These are phyloP conservation scores for Mariannaea elegans DNA, from an alignment of 2,329 filamentous ascomycete species.

Conservation along the genomic window DNA sequence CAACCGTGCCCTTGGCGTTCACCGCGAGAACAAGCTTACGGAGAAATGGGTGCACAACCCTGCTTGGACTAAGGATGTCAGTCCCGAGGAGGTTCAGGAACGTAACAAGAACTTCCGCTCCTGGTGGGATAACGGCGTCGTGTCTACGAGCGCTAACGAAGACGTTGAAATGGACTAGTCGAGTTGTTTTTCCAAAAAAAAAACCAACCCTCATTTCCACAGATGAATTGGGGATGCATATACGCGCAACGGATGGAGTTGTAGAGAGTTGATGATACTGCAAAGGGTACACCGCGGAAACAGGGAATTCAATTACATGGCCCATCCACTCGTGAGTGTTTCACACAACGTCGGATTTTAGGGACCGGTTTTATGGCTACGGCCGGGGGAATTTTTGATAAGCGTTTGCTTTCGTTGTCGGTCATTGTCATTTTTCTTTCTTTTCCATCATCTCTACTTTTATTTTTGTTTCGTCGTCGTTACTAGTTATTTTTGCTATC, in stretches of 20 bases:
- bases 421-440: constrained; percentile 21
- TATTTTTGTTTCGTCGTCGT: constrained; percentile 25
- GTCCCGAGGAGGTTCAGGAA: constrained; percentile 78
- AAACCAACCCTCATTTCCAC: not conserved
- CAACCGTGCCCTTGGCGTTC: constrained; percentile 64
- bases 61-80: constrained; percentile 81
- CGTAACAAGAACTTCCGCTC: constrained; percentile 72
- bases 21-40: constrained; percentile 74
- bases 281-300: constrained; percentile 10
- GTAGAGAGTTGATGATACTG: constrained; percentile 20
- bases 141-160: constrained; percentile 46
- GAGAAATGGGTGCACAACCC: constrained; percentile 87
- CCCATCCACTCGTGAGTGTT: constrained; percentile 3
- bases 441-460: constrained; percentile 20
- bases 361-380: constrained; percentile 21
- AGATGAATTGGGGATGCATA: not conserved
- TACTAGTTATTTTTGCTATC: constrained; percentile 21
- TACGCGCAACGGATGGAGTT: not conserved
- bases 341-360: not conserved
- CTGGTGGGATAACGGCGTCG: constrained; percentile 61
- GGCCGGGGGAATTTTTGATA: constrained; percentile 28
- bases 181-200: constrained; percentile 4
- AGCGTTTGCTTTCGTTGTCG: constrained; percentile 31
- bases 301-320: constrained; percentile 16
- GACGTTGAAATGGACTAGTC: constrained; percentile 46